Conservation (phyloP, 768 basidiomycete species). For the Lentinula guzmanii region DNA sequence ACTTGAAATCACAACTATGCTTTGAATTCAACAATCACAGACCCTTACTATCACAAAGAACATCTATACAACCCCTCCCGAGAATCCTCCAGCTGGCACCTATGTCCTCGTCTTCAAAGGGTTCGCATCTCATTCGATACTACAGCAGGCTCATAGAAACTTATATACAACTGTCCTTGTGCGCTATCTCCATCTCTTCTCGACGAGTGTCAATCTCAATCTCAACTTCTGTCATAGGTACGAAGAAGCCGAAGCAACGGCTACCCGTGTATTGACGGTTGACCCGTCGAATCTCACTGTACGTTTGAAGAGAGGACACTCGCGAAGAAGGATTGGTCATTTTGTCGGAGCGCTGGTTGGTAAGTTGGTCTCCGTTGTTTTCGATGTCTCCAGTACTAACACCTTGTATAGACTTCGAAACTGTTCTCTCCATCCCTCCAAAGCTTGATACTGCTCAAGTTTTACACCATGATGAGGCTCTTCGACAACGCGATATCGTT, state of each 20-base stretch:
- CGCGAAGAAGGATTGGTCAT: not conserved
- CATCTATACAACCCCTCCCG: not conserved
- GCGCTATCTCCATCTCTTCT: not conserved
- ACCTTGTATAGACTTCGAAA: conserved; percentile 1
- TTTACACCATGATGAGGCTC: not conserved
- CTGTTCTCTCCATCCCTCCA: not conserved
- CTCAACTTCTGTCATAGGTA: not conserved
- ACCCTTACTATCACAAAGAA: not conserved
- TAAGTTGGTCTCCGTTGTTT: not conserved
- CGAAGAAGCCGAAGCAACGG: conserved; percentile 2
- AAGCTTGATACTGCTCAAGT: not conserved
- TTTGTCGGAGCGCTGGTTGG: conserved; percentile 1
- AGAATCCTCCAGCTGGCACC: not conserved
- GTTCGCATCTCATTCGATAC: not conserved
- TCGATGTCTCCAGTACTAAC: not conserved
- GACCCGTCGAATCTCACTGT: not conserved
- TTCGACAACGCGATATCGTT: conserved; percentile 1
- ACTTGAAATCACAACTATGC: not conserved
- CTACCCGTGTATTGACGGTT: conserved; percentile 1
- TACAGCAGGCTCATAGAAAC: conserved; percentile 2
- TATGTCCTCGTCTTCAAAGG: not conserved
- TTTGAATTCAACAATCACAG: not conserved
- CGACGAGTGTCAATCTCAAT: not conserved
- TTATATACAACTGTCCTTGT: conserved; percentile 1
- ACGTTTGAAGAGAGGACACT: conserved; percentile 3